Conservation (phyloP, 176 grass and related monocot species). For the Cenchrus americanus region DNA sequence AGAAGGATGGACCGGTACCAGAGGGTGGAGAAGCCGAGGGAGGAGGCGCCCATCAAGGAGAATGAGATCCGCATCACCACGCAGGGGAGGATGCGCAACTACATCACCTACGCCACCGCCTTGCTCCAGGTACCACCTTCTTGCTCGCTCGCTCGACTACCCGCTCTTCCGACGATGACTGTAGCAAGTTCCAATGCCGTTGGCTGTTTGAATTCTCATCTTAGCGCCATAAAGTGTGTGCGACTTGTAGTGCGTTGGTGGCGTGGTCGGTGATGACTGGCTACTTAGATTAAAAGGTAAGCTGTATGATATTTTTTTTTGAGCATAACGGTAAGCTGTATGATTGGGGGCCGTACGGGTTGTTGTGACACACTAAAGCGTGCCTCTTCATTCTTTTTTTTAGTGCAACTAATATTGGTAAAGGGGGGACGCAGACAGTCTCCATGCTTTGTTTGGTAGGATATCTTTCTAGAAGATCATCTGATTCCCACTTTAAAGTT, state of each 20-base stretch:
- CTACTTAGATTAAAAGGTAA: slow-evolving; percentile 11
- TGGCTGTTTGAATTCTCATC: slow-evolving; percentile 19
- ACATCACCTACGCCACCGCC: slow-evolving; percentile 95
- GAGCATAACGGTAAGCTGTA: slow-evolving; percentile 3
- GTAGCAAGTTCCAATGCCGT: not conserved
- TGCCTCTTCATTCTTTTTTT: not conserved
- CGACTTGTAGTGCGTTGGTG: not conserved
- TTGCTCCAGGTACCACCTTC: slow-evolving; percentile 67
- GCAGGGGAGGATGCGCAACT: slow-evolving; percentile 98
- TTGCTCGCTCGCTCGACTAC: not conserved
- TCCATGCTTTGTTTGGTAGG: not conserved
- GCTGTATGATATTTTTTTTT: slow-evolving; percentile 48
- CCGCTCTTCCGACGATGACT: not conserved
- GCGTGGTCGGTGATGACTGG: not conserved
- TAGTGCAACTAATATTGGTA: not conserved
- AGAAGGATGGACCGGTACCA: slow-evolving; percentile 92
- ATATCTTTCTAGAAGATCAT: not conserved
- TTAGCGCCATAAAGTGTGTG: slow-evolving; percentile 30
- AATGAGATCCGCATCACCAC: slow-evolving; percentile 98
- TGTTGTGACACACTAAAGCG: not conserved
- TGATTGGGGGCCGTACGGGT: slow-evolving; percentile 42
- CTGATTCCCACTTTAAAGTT: not conserved
- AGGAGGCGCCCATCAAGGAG: slow-evolving; percentile 97
- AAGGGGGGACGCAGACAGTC: too few species aligned
- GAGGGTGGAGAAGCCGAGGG: slow-evolving; percentile 93